Conservation (phyloP, 371 early-diverging fungal genomes). For the Rhizopus arrhizus region DNA sequence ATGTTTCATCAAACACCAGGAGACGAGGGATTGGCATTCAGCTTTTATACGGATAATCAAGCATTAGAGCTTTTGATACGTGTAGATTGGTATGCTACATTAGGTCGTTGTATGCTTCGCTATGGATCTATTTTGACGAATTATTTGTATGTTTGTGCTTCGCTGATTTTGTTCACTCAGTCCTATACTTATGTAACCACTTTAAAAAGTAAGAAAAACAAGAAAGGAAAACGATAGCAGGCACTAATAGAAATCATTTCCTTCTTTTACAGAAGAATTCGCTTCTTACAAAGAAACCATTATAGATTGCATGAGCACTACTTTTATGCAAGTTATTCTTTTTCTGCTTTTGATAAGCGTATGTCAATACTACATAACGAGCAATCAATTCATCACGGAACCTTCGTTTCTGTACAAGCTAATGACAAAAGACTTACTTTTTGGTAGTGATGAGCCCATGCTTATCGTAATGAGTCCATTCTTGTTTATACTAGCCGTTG, state of each 20-base stretch:
- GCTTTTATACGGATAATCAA: slow-evolving; percentile 59
- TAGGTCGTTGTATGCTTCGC: slow-evolving; percentile 68
- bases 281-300: slow-evolving; percentile 16
- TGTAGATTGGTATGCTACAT: slow-evolving; percentile 66
- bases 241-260: background rate
- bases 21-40: slow-evolving; percentile 54
- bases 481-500: slow-evolving; percentile 22
- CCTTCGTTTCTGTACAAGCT: background rate
- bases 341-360: slow-evolving; percentile 14
- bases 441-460: slow-evolving; percentile 35
- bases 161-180: slow-evolving; percentile 47
- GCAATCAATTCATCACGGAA: background rate
- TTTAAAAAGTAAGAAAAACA: slow-evolving; percentile 8
- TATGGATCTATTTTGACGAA: slow-evolving; percentile 56
- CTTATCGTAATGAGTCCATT: slow-evolving; percentile 33
- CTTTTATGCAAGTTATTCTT: slow-evolving; percentile 14
- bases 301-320: slow-evolving; percentile 10
- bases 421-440: slow-evolving; percentile 16
- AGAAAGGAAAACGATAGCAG: too few species aligned
- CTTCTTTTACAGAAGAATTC: slow-evolving; percentile 12
- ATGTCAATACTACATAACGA: background rate
- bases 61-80: slow-evolving; percentile 43
- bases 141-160: slow-evolving; percentile 47
- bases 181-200: slow-evolving; percentile 7
- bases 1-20: slow-evolving; percentile 31